Evolutionary conservation across 129 eudicot species (phyloP), one percentile per base, ranked within the genome.

Genomic region (Centaurea solstitialis): DNA sequence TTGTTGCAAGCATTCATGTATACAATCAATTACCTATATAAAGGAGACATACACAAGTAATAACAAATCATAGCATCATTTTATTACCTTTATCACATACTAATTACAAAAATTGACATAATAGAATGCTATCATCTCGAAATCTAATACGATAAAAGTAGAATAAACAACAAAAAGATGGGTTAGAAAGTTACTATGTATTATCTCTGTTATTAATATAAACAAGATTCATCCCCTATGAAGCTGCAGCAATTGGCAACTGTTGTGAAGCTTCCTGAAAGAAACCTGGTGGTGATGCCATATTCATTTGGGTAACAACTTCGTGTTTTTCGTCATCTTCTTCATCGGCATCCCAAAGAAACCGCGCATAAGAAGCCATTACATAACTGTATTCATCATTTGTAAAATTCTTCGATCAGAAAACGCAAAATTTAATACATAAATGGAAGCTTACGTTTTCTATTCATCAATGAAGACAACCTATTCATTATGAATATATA

Each of bases 281-380:
- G 83, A 86, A 86, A 38, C 79, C 76, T 9, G 84, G 79, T 66
- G 85, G 12, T 26, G 84, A 3, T 24, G 84, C 6, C 20, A 9
- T 13, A 7, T 83, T 64, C 78, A 30, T 15, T 21, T 70, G 57
- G 3, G 76, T 39, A 57, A 18, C 81, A 17, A 8, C 26, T 10
- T 71, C 80, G 6, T 72, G 86, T 7, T 86, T 86, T 59, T 86
- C 89, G 15, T 81, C 89, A 4, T 91, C 93, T 11, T 85, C 92
- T 18, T 89, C 97, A 3, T 92, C 92, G 9, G 83, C 90, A 4
- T 88, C 97, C 97, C 94, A 92, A 40, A 90, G 87, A 78, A 92
- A 92, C 2, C 86, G 81, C 73, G 97, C 97, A 88, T 88, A 92
- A 3, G 97, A 87, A 80, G 94, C 94, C 76, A 84, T 43, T 73